Evolutionary conservation across 495 filamentous ascomycete genomes (phyloP).

Genomic region (Penicillium odoratum): DNA sequence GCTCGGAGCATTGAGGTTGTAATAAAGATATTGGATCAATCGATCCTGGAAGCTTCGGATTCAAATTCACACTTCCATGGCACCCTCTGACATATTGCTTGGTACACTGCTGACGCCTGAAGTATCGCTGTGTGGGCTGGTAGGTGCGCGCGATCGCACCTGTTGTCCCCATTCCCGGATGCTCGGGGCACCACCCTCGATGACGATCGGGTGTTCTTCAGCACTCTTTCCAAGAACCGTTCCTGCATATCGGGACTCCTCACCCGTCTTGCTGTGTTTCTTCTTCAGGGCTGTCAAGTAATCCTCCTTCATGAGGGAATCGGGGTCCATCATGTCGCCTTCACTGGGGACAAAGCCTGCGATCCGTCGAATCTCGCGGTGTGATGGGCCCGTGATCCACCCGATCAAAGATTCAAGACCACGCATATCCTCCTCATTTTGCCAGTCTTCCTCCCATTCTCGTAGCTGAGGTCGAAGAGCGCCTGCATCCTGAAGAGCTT

Average conservation of each 20-base stretch:
- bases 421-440: slow-evolving; percentile 66
- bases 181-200: slow-evolving; percentile 72
- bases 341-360: slow-evolving; percentile 54
- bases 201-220: slow-evolving; percentile 64
- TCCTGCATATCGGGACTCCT: slow-evolving; percentile 76
- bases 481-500: slow-evolving; percentile 77
- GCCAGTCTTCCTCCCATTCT: slow-evolving; percentile 57
- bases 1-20: background rate
- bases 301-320: slow-evolving; percentile 61
- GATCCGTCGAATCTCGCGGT: slow-evolving; percentile 72
- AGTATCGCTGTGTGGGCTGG: slow-evolving; percentile 35
- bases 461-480: slow-evolving; percentile 62
- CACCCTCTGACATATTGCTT: slow-evolving; percentile 41
- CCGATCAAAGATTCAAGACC: slow-evolving; percentile 70
- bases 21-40: background rate
- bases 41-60: background rate
- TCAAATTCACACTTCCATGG: slow-evolving; percentile 39
- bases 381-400: slow-evolving; percentile 68
- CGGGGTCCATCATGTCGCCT: slow-evolving; percentile 46
- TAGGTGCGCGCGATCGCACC: slow-evolving; percentile 33
- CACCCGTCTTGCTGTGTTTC: slow-evolving; percentile 79
- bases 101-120: slow-evolving; percentile 47
- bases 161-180: slow-evolving; percentile 64
- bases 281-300: slow-evolving; percentile 78
- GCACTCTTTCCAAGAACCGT: slow-evolving; percentile 71